Conservation (phyloP, 129 eudicot species). For the Calendula officinalis region DNA sequence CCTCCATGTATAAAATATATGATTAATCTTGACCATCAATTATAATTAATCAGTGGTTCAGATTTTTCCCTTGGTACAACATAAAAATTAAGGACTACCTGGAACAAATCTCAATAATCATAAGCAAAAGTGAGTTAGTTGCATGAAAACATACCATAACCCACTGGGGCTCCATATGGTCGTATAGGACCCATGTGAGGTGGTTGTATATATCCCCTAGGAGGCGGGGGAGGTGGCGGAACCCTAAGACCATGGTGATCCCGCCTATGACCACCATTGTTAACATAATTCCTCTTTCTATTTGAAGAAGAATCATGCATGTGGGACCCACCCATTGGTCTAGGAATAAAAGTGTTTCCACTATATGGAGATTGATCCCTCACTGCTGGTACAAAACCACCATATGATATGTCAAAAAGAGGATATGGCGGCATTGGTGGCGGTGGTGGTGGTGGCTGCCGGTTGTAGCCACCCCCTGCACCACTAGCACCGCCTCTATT, state of each 20-base stretch:
- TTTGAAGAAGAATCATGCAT: slow-evolving; percentile 40
- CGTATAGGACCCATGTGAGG: slow-evolving; percentile 50
- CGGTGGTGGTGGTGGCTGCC: slow-evolving; percentile 6
- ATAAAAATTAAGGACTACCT: too few relatives aligned
- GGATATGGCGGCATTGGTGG: slow-evolving; percentile 61
- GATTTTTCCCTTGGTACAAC: too few relatives aligned
- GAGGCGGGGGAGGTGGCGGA: slow-evolving; percentile 54
- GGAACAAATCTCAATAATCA: too few relatives aligned
- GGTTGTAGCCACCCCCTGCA: slow-evolving; percentile 40
- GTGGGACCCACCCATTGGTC: slow-evolving; percentile 46
- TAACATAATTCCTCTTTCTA: slow-evolving; percentile 53
- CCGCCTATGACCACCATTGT: slow-evolving; percentile 62
- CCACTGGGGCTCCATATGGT: slow-evolving; percentile 47
- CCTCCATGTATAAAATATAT: too few relatives aligned
- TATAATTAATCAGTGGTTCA: too few relatives aligned
- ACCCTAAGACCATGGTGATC: slow-evolving; percentile 43
- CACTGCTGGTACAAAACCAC: slow-evolving; percentile 40
- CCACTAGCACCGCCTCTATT: slow-evolving; percentile 48
- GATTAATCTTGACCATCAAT: too few relatives aligned
- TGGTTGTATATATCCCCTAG: slow-evolving; percentile 45
- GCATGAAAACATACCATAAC: slow-evolving; percentile 49
- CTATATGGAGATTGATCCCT: too few relatives aligned
- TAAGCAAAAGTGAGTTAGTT: background rate
- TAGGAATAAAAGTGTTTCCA: slow-evolving; percentile 19
- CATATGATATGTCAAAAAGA: slow-evolving; percentile 39